phyloP scores from a whole-genome alignment of 2,329 filamentous ascomycete species.

The Claviceps fusiformis region DNA sequence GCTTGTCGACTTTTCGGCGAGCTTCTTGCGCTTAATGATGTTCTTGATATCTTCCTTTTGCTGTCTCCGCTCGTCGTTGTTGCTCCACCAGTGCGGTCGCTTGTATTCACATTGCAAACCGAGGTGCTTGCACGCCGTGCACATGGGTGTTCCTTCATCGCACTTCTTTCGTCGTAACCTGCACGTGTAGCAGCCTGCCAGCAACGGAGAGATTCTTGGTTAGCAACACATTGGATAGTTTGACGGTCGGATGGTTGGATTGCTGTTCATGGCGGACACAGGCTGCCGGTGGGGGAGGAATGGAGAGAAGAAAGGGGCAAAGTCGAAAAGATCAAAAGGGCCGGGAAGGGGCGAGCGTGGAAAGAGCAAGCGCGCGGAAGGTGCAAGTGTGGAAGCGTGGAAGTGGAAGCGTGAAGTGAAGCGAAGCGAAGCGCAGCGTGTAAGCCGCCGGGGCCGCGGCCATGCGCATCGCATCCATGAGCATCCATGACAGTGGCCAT shows the following conservation, averaged over 20 bases:
- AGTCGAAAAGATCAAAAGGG: background rate
- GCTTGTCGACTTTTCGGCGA: constrained; percentile 66
- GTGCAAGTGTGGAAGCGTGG: too few relatives aligned
- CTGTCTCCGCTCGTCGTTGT: constrained; percentile 67
- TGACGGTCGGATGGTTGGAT: background rate
- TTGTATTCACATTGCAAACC: constrained; percentile 91
- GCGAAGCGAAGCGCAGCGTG: background rate
- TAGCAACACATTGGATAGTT: background rate
- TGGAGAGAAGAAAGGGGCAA: background rate
- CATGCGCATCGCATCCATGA: too few relatives aligned
- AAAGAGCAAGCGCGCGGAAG: background rate
- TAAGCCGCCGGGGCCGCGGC: background rate
- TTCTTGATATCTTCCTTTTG: constrained; percentile 96
- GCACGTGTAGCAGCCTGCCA: constrained; percentile 53
- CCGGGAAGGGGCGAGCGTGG: background rate
- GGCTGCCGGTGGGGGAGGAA: constrained; percentile 9
- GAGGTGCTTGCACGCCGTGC: constrained; percentile 57
- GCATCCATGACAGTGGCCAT: too few relatives aligned
- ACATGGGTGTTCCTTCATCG: constrained; percentile 49
- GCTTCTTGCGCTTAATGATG: constrained; percentile 94
- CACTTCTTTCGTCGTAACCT: constrained; percentile 55
- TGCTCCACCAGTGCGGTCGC: constrained; percentile 93
- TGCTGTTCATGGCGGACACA: too few relatives aligned
- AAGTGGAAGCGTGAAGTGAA: too few relatives aligned
- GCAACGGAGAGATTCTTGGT: background rate